Evolutionary conservation across 306 rosid species (phyloP).

Genomic region (Sesbania bispinosa): DNA sequence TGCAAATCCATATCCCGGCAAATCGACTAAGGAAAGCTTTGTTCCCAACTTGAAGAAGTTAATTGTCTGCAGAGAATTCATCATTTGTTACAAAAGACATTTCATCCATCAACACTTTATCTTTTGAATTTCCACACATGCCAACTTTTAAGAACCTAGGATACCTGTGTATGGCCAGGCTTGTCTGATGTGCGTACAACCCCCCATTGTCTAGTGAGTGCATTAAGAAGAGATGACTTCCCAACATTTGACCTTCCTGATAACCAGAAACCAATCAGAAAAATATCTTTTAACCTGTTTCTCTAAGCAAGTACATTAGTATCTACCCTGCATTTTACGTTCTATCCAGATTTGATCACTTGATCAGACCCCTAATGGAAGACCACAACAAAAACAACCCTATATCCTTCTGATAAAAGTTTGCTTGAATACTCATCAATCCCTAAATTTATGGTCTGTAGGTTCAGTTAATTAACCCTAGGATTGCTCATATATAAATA

Average conservation of each 20-base stretch:
- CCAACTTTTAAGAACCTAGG: not conserved
- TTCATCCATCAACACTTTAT: not conserved
- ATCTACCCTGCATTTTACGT: not conserved
- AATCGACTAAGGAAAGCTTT: constrained; percentile 81
- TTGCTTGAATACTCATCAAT: not conserved
- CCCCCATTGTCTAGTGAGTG: constrained; percentile 97
- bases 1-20: constrained; percentile 99
- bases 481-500: not conserved
- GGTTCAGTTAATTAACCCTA: not conserved
- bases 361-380: not conserved
- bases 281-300: not conserved
- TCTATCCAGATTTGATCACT: constrained; percentile 3
- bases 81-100: constrained; percentile 8
- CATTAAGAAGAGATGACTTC: constrained; percentile 89
- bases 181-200: constrained; percentile 87
- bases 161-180: constrained; percentile 96
- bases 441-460: not conserved
- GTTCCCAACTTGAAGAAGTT: constrained; percentile 79
- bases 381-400: not conserved
- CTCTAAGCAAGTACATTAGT: constrained; percentile 5
- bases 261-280: constrained; percentile 23
- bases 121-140: not conserved
- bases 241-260: constrained; percentile 97
- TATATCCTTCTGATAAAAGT: not conserved
- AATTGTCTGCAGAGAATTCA: constrained; percentile 60